Evolutionary conservation across 2,329 filamentous ascomycete species (phyloP), one percentile per base, ranked within the genome.

Genomic region (Xylariaceae sp.): DNA sequence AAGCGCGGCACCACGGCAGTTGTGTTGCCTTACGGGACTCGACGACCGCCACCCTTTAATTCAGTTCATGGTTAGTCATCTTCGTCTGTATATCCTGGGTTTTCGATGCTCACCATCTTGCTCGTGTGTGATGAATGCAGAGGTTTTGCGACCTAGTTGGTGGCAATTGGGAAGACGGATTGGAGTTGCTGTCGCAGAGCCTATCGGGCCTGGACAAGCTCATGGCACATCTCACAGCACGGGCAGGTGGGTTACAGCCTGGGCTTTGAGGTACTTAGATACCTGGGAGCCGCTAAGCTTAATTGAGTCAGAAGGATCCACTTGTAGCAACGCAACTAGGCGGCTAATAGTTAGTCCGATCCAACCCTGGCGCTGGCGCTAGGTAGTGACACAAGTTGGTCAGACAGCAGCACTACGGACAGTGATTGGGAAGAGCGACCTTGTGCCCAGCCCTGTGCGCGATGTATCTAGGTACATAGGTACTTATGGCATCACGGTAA

Each of bases 11-110:
- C 19, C 19, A 19, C 19, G 19, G 19, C 19, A 19, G 19, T 19
- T 19, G 19, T 19, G 53, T 32, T 50, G 54, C 73, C 76, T 79
- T 73, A 82, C 80, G 77, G 77, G 67, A 82, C 72, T 72, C 74
- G 75, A 71, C 83, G 86, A 78, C 91, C 90, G 76, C 88, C 88
- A 77, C 88, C 88, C 86, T 86, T 19, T 19, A 19, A 19, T 19
- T 19, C 19, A 62, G 9, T 29, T 40, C 55, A 7, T 51, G 61
- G 71, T 82, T 72, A 83, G 78, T 41, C 63, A 51, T 19, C 27
- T 19, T 30, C 46, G 26, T 27, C 5, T 32, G 4, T 37, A n/a
- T 31, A n/a, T 31, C 12, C 12, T 32, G 50, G 47, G 34, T 3
- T 26, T 11, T 1, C 2, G 9, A 0, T 19, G 66, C 76, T 67